Evolutionary conservation across 2,329 filamentous ascomycete genomes (phyloP).

Genomic region (Rhinocladiella similis): DNA sequence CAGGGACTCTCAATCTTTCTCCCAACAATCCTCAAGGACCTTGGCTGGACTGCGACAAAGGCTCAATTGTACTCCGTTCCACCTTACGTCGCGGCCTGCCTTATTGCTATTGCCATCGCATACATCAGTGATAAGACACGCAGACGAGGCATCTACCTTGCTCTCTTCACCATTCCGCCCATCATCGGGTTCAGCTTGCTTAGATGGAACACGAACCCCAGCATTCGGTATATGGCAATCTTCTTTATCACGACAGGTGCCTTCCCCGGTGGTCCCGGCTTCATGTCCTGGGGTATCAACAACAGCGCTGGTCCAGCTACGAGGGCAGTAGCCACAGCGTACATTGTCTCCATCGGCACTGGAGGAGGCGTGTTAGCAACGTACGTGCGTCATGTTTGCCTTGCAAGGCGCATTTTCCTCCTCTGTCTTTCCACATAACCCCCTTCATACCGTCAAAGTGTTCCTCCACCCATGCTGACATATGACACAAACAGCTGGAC

Average conservation of each 20-base stretch:
- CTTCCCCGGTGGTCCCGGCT: constrained; percentile 86
- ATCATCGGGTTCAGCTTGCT: constrained; percentile 77
- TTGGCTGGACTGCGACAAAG: constrained; percentile 47
- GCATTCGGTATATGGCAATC: constrained; percentile 73
- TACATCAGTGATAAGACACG: constrained; percentile 74
- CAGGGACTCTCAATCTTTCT: constrained; percentile 40
- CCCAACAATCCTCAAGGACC: constrained; percentile 42
- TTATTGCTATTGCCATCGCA: constrained; percentile 68
- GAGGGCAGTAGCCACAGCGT: constrained; percentile 68
- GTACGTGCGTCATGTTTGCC: too few relatives aligned
- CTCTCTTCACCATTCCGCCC: constrained; percentile 66
- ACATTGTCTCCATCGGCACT: constrained; percentile 78
- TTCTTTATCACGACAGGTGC: constrained; percentile 78
- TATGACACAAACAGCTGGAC: constrained; percentile 7
- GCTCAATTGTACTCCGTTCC: constrained; percentile 74
- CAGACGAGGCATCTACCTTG: constrained; percentile 73
- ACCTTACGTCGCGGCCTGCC: constrained; percentile 69
- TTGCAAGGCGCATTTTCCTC: too few relatives aligned
- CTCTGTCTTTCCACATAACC: not conserved
- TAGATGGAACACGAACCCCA: constrained; percentile 63
- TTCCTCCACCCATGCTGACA: not conserved
- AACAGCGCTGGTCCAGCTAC: constrained; percentile 35
- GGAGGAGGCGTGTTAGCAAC: constrained; percentile 76
- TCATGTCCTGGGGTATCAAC: constrained; percentile 82
- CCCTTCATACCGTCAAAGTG: too few relatives aligned